phyloP scores from a whole-genome alignment of 129 eudicot species.

The Helichrysum umbraculigerum region DNA sequence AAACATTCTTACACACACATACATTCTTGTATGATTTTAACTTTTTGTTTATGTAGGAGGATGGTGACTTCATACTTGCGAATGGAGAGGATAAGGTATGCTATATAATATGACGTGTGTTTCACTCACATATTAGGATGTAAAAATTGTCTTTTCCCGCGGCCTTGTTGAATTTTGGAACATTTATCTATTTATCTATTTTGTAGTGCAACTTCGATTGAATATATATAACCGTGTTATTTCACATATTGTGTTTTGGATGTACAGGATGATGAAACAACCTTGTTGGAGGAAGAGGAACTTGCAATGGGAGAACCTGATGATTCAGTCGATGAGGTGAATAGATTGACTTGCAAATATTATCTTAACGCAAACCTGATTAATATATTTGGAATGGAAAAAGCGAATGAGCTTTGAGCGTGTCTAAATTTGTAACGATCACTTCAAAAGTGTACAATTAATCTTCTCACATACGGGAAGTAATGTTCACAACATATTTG shows the following conservation, averaged over 20 bases:
- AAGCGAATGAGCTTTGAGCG: neutral
- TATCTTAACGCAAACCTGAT: neutral
- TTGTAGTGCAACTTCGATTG: neutral
- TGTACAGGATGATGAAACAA: slow-evolving; percentile 91
- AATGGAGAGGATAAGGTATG: slow-evolving; percentile 79
- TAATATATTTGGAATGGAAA: neutral
- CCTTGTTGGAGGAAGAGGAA: slow-evolving; percentile 91
- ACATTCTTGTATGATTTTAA: slow-evolving; percentile 5
- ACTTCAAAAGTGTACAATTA: neutral
- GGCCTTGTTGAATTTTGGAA: neutral
- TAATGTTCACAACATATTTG: neutral
- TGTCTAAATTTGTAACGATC: neutral
- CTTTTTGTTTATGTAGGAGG: slow-evolving; percentile 53
- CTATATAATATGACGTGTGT: slow-evolving; percentile 23
- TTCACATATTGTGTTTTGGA: neutral
- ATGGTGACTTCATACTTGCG: slow-evolving; percentile 71
- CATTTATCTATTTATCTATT: neutral
- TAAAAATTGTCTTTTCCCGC: neutral
- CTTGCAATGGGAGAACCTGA: slow-evolving; percentile 63
- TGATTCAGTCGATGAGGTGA: slow-evolving; percentile 72
- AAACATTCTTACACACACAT: neutral
- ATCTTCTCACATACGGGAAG: neutral
- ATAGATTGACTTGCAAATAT: slow-evolving; percentile 1
- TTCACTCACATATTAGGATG: neutral
- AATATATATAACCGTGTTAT: neutral